These are phyloP conservation scores for Aspergillus thermomutatus DNA, from an alignment of 2,329 filamentous ascomycete genomes.

Conservation along the genomic window DNA sequence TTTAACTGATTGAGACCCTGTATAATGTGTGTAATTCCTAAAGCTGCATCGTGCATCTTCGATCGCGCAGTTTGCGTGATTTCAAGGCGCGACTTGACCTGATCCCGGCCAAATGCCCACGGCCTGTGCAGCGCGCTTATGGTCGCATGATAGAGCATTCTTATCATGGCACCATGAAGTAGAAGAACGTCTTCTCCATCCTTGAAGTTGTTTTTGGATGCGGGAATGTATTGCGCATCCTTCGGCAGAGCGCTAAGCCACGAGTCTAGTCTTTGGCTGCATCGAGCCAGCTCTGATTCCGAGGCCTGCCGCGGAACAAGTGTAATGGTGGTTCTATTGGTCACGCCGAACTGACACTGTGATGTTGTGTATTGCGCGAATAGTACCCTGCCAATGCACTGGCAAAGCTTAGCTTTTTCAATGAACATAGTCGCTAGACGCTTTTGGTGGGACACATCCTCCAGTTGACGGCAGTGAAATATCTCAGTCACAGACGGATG, in stretches of 20 bases:
- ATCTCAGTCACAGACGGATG: constrained; percentile 64
- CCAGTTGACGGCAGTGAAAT: constrained; percentile 63
- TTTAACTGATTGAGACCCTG: constrained; percentile 67
- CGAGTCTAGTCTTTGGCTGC: constrained; percentile 69
- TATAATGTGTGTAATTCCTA: constrained; percentile 75
- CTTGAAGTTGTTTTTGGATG: constrained; percentile 57
- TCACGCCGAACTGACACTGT: constrained; percentile 66
- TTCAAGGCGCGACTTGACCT: constrained; percentile 44
- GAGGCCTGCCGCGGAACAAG: constrained; percentile 78
- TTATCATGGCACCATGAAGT: constrained; percentile 75
- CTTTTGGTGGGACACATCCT: constrained; percentile 67
- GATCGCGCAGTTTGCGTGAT: constrained; percentile 70
- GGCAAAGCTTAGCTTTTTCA: constrained; percentile 79
- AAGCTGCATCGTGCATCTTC: constrained; percentile 76
- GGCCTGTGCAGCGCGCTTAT: constrained; percentile 84
- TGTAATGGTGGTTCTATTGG: constrained; percentile 72
- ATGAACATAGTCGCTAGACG: constrained; percentile 81
- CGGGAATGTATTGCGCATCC: constrained; percentile 66
- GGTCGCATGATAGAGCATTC: constrained; percentile 88
- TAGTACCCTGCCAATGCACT: constrained; percentile 80
- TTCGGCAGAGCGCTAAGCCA: constrained; percentile 70
- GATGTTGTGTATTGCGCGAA: constrained; percentile 84
- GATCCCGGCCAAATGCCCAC: constrained; percentile 67
- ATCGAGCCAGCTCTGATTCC: constrained; percentile 69
- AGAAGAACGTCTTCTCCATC: constrained; percentile 47